These are phyloP conservation scores for Arthrobotrys iridis DNA, from an alignment of 2,329 filamentous ascomycete genomes.

Conservation along the genomic window DNA sequence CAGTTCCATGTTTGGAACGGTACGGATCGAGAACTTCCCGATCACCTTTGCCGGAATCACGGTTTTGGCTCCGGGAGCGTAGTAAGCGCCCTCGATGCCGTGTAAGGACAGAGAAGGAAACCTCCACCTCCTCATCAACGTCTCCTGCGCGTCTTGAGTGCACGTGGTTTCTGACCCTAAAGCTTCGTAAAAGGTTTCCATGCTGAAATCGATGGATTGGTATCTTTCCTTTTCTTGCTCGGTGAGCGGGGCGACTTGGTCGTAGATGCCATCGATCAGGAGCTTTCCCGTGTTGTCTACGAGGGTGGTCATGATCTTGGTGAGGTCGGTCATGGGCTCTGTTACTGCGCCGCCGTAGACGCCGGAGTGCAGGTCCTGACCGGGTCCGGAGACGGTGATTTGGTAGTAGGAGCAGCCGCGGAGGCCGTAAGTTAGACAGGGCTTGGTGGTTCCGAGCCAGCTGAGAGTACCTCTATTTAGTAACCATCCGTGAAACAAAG, in stretches of 20 bases:
- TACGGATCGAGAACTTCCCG: conserved; percentile 98
- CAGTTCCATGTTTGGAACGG: conserved; percentile 96
- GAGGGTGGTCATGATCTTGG: conserved; percentile 80
- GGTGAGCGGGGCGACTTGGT: conserved; percentile 89
- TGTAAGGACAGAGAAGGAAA: conserved; percentile 94
- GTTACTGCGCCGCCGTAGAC: conserved; percentile 96
- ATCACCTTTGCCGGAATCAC: conserved; percentile 98
- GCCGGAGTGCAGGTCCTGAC: conserved; percentile 92
- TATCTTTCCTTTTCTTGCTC: conserved; percentile 90
- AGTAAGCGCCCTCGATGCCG: conserved; percentile 94
- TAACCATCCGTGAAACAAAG: background rate
- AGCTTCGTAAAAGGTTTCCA: conserved; percentile 93
- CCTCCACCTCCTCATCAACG: conserved; percentile 95
- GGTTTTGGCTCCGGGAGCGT: conserved; percentile 91
- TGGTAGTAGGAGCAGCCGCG: conserved; percentile 98
- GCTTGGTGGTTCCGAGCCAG: conserved; percentile 99
- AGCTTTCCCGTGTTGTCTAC: conserved; percentile 94
- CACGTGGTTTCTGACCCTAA: conserved; percentile 89
- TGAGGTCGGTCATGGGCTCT: conserved; percentile 97
- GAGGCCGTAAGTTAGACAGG: conserved; percentile 95
- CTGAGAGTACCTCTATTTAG: conserved; percentile 25
- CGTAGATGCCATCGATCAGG: conserved; percentile 88
- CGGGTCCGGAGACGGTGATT: conserved; percentile 87
- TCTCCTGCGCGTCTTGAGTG: conserved; percentile 85
- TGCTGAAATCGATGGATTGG: conserved; percentile 88